Evolutionary conservation across 192 early-diverging fungal genomes (phyloP), one percentile per base, ranked within the genome.

Genomic region (Coemansia sp.): DNA sequence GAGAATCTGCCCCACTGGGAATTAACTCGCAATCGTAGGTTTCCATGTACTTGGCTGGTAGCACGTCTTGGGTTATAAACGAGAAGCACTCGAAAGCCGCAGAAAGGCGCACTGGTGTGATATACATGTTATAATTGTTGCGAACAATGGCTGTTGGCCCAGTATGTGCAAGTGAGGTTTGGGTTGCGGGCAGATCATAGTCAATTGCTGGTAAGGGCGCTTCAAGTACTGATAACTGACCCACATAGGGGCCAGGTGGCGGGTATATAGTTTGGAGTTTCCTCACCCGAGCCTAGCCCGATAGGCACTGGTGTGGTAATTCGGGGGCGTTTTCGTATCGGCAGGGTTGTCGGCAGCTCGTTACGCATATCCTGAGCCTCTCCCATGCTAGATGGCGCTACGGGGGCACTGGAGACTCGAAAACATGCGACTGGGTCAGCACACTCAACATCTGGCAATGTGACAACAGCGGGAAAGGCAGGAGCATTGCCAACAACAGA

Each of bases 1-100:
- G 5, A 5, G 20, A 40, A 14, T 23, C 55, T 2, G 70, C 36
- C 9, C 71, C 71, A 0, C 6, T 23, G 3, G 50, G 2, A 37
- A 70, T 23, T 20, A 62, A 53, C 45, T 43, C 39, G 33, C 68
- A 66, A 2, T 65, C 58, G 36, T 42, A 70, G 31, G 67, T 67
- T 16, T 53, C 45, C 1, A 23, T 14, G 45, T 79, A 79, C n/a
- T 74, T 40, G 0, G 37, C 38, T 21, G 23, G 33, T 13, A 79
- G 24, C 62, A 37, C 20, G 0, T 33, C 18, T 18, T 60, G 31
- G 9, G 42, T 62, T 1, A 79, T 35, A 10, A 53, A 70, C 28
- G 63, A 45, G 57, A 74, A 79, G 16, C 71, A 71, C 0, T 68
- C 70, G 23, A 70, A 20, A 21, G 73, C 33, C 5, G 28, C n/a